Percentiles rank a stretch among this genome's conserved stretches.
phyloP scores from a whole-genome alignment of 495 filamentous ascomycete genomes.

The Tuber brumale region DNA sequence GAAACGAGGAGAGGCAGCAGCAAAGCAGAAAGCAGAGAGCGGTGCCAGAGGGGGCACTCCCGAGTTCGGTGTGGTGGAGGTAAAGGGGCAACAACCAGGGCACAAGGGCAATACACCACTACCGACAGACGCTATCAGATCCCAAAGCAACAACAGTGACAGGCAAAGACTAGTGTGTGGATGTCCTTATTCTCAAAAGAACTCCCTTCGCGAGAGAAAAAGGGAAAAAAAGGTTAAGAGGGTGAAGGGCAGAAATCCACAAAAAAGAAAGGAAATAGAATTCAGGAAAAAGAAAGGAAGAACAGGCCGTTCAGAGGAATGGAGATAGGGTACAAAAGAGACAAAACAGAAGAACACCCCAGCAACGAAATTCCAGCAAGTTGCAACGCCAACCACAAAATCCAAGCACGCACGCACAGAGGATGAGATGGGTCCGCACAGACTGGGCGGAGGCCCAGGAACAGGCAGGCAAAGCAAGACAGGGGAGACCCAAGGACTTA shows the following conservation, averaged over 20 bases:
- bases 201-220: not conserved
- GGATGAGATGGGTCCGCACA: conserved; percentile 26
- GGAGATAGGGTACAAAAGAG: conserved; percentile 23
- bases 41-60: conserved; percentile 1
- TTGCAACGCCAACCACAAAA: conserved; percentile 1
- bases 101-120: conserved; percentile 4
- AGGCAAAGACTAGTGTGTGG: not conserved
- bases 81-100: conserved; percentile 37
- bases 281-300: not conserved
- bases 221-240: not conserved
- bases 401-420: conserved; percentile 24
- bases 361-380: conserved; percentile 13
- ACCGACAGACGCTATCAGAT: conserved; percentile 3
- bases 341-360: conserved; percentile 27
- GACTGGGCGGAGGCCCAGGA: conserved; percentile 29
- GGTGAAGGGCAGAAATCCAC: not conserved
- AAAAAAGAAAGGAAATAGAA: not conserved
- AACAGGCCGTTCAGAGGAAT: conserved; percentile 6
- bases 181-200: not conserved
- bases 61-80: conserved; percentile 22
- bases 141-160: not conserved
- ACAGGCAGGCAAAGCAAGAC: conserved; percentile 26
- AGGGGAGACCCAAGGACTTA: conserved; percentile 32
- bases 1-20: conserved; percentile 32
- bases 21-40: conserved; percentile 20